phyloP scores from a whole-genome alignment of 768 basidiomycete genomes.

The Boletus reticuloceps region DNA sequence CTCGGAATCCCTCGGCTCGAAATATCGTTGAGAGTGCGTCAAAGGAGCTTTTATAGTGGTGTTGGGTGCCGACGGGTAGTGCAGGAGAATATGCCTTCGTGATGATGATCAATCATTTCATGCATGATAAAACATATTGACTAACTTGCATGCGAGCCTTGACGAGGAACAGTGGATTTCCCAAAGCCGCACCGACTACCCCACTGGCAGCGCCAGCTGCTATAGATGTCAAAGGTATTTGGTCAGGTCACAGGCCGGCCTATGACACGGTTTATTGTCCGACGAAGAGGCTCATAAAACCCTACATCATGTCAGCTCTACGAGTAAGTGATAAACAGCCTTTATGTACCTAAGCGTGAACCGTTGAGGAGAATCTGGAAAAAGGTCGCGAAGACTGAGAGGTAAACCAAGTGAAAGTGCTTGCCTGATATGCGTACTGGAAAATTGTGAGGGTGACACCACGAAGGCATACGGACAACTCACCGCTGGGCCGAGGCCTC shows the following conservation, averaged over 20 bases:
- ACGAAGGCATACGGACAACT: conserved; percentile 21
- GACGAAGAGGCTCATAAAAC: conserved; percentile 93
- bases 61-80: conserved; percentile 92
- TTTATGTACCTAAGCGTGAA: conserved; percentile 68
- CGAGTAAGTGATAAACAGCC: background rate
- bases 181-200: conserved; percentile 79
- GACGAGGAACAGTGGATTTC: conserved; percentile 90
- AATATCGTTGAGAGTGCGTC: conserved; percentile 82
- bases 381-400: conserved; percentile 3
- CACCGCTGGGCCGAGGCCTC: conserved; percentile 89
- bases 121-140: background rate
- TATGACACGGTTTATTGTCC: conserved; percentile 60
- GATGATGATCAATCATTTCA: background rate
- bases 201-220: conserved; percentile 88
- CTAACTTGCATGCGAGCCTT: conserved; percentile 95
- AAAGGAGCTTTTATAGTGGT: conserved; percentile 81
- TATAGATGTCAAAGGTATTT: conserved; percentile 73
- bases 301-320: conserved; percentile 46
- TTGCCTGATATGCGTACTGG: conserved; percentile 90
- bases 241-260: conserved; percentile 63
- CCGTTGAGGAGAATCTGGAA: conserved; percentile 86
- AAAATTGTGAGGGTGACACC: conserved; percentile 6
- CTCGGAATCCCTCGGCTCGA: conserved; percentile 70
- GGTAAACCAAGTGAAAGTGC: conserved; percentile 16
- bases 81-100: conserved; percentile 88